Evolutionary conservation across 352 stramenopile species (phyloP), one percentile per base, ranked within the genome.

Genomic region (Pythium myriotylum): DNA sequence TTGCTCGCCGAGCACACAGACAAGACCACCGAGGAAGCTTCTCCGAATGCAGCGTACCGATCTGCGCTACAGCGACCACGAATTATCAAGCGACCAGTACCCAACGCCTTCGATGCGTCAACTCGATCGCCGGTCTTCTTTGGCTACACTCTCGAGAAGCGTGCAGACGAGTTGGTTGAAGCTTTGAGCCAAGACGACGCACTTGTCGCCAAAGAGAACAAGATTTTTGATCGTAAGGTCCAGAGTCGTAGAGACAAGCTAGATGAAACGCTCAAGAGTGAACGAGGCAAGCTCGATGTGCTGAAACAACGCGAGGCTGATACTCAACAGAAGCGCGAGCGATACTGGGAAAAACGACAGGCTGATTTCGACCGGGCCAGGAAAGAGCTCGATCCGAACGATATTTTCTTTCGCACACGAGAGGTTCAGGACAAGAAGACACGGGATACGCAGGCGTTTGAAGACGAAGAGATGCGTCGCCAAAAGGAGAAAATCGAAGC

Each of bases 331-430:
- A 91, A 91, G 49, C 74, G 85, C 0, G 71, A 84, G 14, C 84
- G 79, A 26, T 84, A 81, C 32, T 87, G 80, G 74, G 64, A 77
- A 33, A 88, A 89, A 32, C 77, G 85, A 4, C 43, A 83, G 16
- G 70, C 67, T 3, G 85, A 94, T 4, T 59, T 91, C 8, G 79
- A 91, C 8, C 76, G 82, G 0, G 83, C 83, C 2, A 82, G 86
- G 48, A 81, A 84, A 29, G 83, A 94, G 26, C 57, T 94, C 2
- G 82, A 94, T 48, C 84, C 85, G 10, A 90, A 73, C 27, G 82
- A 90, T 26, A 73, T 89, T n/a, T 94, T 87, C 64, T 94, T 94
- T 32, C 72, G 72, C 1, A 91, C 76, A 7, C 70, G 83, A 3
- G 82, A 91, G 9, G 69, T 74, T 0, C 76, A 89, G 26, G 81